Evolutionary conservation across 2,329 filamentous ascomycete species (phyloP), one percentile per base, ranked within the genome.

Genomic region (Penicillium fuscoglaucum): DNA sequence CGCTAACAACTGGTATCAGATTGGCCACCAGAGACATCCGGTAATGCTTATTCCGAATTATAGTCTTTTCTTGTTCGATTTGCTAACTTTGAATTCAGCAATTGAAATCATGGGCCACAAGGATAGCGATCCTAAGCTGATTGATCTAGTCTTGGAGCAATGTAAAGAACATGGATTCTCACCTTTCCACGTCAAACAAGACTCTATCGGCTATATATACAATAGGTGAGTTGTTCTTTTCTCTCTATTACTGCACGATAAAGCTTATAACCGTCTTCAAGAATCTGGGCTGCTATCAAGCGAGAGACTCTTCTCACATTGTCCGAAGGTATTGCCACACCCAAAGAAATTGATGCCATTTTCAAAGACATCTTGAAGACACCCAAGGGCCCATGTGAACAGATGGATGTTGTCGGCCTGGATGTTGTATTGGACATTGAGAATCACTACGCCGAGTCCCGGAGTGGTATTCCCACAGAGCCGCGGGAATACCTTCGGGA

Each of bases 231-330:
- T 45, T 44, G 9, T 31, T 15, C 1, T 10, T 9, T 28, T 39
- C 21, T 6, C 15, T 24, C 3, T 40, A 4, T 24, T 37, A 15
- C 17, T 35, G 4, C 2, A 24, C 10, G 15, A 26, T 19, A 21
- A 33, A 26, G 40, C 35, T 43, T 21, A 31, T 33, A 24, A 48
- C 17, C 6, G 28, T 26, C 21, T 37, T 21, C 24, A 28, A 74
- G 72, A n/a, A 72, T 78, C 44, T 78, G 76, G 76, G 74, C 75
- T 3, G 75, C 75, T 19, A 75, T 78, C 45, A 78, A 78, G 59
- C 68, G 75, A n/a, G 76, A 78, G 67, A 66, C 71, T 6, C 68
- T 78, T 9, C 62, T 70, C 15, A 62, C 72, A 4, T 59, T 76
- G 9, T 60, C 69, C 0, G 74, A 78, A 50, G 75, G 72, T 1